A percentile compares a stretch with the other conserved stretches of the same genome.
These are phyloP conservation scores for Mortierella sp. DNA, from an alignment of 371 early-diverging fungal genomes.

Conservation along the genomic window DNA sequence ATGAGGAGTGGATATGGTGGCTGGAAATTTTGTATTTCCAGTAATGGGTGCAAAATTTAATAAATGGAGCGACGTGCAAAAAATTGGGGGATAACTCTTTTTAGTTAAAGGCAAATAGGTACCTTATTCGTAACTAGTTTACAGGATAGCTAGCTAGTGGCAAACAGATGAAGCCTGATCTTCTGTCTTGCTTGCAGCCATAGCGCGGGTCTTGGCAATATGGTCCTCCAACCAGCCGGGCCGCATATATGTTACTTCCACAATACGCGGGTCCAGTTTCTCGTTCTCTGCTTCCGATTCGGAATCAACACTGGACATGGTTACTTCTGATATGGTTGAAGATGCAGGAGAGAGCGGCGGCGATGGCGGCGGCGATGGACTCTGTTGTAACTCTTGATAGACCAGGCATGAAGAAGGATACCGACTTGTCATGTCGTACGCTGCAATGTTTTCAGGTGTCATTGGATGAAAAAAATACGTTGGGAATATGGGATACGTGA, in stretches of 20 bases:
- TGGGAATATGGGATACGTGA: too few relatives aligned
- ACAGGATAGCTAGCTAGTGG: not conserved
- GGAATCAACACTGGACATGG: slow-evolving; percentile 12
- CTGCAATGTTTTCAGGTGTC: not conserved
- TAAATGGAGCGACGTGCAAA: too few relatives aligned
- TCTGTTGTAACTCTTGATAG: not conserved
- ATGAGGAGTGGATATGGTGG: too few relatives aligned
- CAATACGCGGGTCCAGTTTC: not conserved
- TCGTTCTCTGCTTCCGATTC: not conserved
- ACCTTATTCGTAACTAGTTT: not conserved
- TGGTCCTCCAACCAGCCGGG: slow-evolving; percentile 27
- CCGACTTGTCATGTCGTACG: not conserved
- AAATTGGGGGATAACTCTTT: too few relatives aligned
- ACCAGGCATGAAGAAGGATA: not conserved
- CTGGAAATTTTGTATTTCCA: too few relatives aligned
- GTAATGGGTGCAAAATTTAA: too few relatives aligned
- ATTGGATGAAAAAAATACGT: not conserved
- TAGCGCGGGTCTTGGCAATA: slow-evolving; percentile 20
- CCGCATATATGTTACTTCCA: slow-evolving; percentile 14
- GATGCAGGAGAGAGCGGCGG: slow-evolving; percentile 15
- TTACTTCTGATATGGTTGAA: slow-evolving; percentile 1
- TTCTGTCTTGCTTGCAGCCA: not conserved
- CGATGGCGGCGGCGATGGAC: slow-evolving; percentile 9
- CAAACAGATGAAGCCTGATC: not conserved
- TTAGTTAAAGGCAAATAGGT: too few relatives aligned